Evolutionary conservation across 192 early-diverging fungal species (phyloP).

Genomic region (Podila clonocystis): DNA sequence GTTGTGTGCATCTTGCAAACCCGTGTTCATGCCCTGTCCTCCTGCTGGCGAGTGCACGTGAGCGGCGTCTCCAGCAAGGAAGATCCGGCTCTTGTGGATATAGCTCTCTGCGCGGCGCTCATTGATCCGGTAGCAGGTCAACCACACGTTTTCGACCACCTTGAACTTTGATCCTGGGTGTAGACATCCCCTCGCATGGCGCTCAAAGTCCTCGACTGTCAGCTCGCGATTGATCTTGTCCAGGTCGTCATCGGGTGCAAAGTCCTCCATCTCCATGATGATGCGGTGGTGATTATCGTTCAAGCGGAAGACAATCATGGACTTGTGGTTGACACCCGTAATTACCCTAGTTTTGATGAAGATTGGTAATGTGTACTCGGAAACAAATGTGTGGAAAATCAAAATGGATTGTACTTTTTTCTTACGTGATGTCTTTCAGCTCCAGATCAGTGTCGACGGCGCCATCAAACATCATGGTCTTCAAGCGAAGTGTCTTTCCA

Average conservation of each 20-base stretch:
- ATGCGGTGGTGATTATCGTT: conserved; percentile 17
- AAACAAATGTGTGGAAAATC: no score
- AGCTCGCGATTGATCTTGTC: conserved; percentile 9
- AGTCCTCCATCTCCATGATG: neutral
- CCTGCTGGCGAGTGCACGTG: conserved; percentile 54
- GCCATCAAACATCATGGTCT: conserved; percentile 36
- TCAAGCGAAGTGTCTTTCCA: conserved; percentile 24
- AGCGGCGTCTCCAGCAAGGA: conserved; percentile 58
- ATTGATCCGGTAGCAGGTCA: conserved; percentile 32
- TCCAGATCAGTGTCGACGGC: conserved; percentile 24
- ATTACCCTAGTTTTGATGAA: conserved; percentile 12
- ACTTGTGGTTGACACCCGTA: conserved; percentile 26
- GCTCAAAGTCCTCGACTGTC: conserved; percentile 13
- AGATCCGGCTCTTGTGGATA: conserved; percentile 45
- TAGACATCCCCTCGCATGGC: conserved; percentile 3
- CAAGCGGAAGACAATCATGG: conserved; percentile 30
- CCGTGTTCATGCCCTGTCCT: conserved; percentile 55
- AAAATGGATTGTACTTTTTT: neutral
- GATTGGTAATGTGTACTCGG: no score
- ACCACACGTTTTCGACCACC: conserved; percentile 17
- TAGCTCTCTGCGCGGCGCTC: conserved; percentile 27
- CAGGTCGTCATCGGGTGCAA: conserved; percentile 13
- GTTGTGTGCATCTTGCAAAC: conserved; percentile 56
- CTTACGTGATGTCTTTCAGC: conserved; percentile 31
- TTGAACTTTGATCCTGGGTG: conserved; percentile 2